Percentiles rank a stretch among this genome's conserved stretches.
These are phyloP conservation scores for Apiotrichum sp. DNA, from an alignment of 1,284 basidiomycete genomes.

Conservation along the genomic window DNA sequence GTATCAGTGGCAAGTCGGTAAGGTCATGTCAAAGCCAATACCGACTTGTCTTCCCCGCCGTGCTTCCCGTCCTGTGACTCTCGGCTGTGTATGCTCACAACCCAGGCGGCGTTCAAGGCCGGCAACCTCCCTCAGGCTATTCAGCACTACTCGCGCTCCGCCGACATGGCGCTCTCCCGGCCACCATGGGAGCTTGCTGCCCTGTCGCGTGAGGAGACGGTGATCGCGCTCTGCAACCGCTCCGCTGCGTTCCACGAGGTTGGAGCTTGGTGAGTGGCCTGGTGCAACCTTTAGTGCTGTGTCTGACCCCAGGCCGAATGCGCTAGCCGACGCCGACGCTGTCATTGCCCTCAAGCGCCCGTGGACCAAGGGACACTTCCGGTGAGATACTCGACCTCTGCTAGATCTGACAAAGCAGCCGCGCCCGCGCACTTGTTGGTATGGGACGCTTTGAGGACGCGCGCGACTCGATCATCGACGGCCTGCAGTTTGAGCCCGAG, in stretches of 20 bases:
- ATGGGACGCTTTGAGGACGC: conserved; percentile 69
- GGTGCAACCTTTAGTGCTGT: background rate
- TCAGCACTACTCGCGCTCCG: conserved; percentile 74
- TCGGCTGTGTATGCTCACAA: no score
- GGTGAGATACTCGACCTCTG: conserved; percentile 57
- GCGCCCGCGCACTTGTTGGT: conserved; percentile 62
- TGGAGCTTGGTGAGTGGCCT: conserved; percentile 53
- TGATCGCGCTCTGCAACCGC: conserved; percentile 82
- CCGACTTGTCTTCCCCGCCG: no score
- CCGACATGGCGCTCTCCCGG: conserved; percentile 71
- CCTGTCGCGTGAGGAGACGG: conserved; percentile 80
- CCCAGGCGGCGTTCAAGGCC: conserved; percentile 66
- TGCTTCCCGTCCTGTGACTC: background rate
- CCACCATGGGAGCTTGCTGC: conserved; percentile 84
- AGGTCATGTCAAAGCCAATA: no score
- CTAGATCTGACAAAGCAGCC: conserved; percentile 16
- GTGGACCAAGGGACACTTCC: conserved; percentile 95
- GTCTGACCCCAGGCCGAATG: conserved; percentile 54
- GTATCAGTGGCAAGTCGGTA: no score
- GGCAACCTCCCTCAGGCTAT: conserved; percentile 71
- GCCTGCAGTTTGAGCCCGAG: conserved; percentile 81
- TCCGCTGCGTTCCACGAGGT: conserved; percentile 75
- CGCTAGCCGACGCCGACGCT: conserved; percentile 83
- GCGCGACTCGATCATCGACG: conserved; percentile 70
- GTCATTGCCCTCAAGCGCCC: conserved; percentile 76